Evolutionary conservation across 495 filamentous ascomycete species (phyloP).

Genomic region (Glutinoglossum americanum): DNA sequence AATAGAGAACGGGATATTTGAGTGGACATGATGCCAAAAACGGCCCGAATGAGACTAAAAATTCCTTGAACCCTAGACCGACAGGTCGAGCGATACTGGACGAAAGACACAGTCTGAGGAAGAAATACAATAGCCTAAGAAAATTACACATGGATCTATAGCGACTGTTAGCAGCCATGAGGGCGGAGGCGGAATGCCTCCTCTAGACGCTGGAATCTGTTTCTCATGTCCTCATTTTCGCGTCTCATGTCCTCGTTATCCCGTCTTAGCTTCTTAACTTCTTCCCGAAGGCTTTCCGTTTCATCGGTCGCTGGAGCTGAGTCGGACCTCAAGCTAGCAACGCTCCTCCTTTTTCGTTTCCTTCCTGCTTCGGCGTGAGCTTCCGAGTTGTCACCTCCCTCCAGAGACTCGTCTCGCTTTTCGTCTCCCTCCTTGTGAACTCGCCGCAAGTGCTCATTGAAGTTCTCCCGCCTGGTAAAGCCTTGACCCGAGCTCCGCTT

Average conservation of each 20-base stretch:
- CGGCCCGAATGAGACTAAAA: no score
- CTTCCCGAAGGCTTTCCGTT: constrained; percentile 28
- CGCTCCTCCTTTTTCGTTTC: constrained; percentile 23
- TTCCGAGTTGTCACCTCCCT: constrained; percentile 15
- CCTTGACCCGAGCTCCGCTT: constrained; percentile 56
- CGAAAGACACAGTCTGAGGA: no score
- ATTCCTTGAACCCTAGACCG: no score
- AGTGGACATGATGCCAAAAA: no score
- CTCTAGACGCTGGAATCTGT: not conserved
- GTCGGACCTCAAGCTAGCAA: constrained; percentile 12
- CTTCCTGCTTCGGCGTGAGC: constrained; percentile 18
- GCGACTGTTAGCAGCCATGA: not conserved
- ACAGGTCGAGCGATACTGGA: no score
- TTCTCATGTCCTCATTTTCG: constrained; percentile 25
- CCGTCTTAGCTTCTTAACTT: constrained; percentile 31
- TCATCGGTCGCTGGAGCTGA: constrained; percentile 20
- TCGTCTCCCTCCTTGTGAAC: constrained; percentile 35
- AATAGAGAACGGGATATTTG: no score
- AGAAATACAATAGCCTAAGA: no score
- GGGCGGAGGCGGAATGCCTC: not conserved
- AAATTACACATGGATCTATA: no score
- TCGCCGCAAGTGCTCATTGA: constrained; percentile 67
- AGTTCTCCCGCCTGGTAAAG: constrained; percentile 71
- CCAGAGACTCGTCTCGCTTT: constrained; percentile 10
- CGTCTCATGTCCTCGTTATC: constrained; percentile 29